These are phyloP conservation scores for Populus pruinosa DNA, from an alignment of 345 rosid genomes.

Conservation along the genomic window DNA sequence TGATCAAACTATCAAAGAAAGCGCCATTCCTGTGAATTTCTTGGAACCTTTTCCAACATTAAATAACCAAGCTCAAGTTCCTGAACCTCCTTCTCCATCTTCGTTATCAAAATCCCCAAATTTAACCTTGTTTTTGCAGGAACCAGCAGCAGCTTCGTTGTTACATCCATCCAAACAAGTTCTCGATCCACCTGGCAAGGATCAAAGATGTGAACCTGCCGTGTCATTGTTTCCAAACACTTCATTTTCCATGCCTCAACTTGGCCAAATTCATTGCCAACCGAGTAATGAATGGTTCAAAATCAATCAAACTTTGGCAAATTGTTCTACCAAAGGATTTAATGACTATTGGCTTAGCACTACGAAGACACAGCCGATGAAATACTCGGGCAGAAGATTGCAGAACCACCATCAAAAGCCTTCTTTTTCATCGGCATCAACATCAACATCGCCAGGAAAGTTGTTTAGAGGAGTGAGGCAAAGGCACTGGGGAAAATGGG, in stretches of 20 bases:
- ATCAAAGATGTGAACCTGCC: slow-evolving; percentile 13
- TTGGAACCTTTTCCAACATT: slow-evolving; percentile 38
- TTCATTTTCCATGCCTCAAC: slow-evolving; percentile 21
- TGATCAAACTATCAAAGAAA: slow-evolving; percentile 21
- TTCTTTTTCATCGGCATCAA: slow-evolving; percentile 12
- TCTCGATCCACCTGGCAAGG: slow-evolving; percentile 16
- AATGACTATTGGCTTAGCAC: slow-evolving; percentile 54
- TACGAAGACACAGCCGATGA: slow-evolving; percentile 71
- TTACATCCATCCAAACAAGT: slow-evolving; percentile 27
- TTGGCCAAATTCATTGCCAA: slow-evolving; percentile 20
- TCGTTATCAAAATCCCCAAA: slow-evolving; percentile 36
- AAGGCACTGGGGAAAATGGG: slow-evolving; percentile 99
- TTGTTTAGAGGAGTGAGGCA: slow-evolving; percentile 89
- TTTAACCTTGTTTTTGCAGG: slow-evolving; percentile 55
- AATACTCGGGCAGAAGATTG: slow-evolving; percentile 39
- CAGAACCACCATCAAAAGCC: slow-evolving; percentile 34
- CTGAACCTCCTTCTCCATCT: slow-evolving; percentile 33
- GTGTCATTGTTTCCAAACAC: slow-evolving; percentile 22
- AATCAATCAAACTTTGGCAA: slow-evolving; percentile 32
- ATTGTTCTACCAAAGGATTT: slow-evolving; percentile 36
- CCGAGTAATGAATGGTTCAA: slow-evolving; percentile 43
- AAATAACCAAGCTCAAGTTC: slow-evolving; percentile 16
- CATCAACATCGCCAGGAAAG: slow-evolving; percentile 49
- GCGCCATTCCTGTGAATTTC: slow-evolving; percentile 37
- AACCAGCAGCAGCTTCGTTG: slow-evolving; percentile 29